Evolutionary conservation across 1,284 basidiomycete species (phyloP).

Genomic region (Microbotryum lychnidis-dioicae): DNA sequence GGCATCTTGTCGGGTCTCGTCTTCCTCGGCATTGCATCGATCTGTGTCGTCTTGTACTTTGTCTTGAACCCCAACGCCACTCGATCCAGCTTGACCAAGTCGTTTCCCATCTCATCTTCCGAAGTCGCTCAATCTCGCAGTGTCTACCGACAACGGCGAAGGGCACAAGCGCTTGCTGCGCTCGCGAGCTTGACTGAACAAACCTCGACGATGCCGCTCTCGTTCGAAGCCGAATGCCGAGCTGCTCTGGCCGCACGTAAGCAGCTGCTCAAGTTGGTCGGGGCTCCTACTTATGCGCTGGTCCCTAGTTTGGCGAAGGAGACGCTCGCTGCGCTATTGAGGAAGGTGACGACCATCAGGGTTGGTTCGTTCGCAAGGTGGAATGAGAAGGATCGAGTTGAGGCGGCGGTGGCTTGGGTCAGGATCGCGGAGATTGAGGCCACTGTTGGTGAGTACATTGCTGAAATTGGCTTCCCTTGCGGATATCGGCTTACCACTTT

Average conservation of each 20-base stretch:
- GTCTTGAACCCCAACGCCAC: slow-evolving; percentile 8
- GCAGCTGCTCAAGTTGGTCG: slow-evolving; percentile 20
- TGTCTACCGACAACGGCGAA: slow-evolving; percentile 9
- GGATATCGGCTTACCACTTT: not conserved
- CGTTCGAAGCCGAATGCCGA: slow-evolving; percentile 1
- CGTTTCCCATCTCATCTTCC: too few species aligned
- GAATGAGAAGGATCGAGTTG: slow-evolving; percentile 6
- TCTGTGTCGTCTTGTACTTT: slow-evolving; percentile 10
- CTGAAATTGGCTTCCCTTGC: not conserved
- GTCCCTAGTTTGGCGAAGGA: slow-evolving; percentile 13
- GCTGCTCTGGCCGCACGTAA: slow-evolving; percentile 12
- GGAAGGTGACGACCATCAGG: slow-evolving; percentile 4
- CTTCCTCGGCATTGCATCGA: slow-evolving; percentile 17
- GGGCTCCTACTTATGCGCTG: slow-evolving; percentile 11
- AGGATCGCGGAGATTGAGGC: slow-evolving; percentile 33
- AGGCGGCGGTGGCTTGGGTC: slow-evolving; percentile 29
- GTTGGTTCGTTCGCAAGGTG: slow-evolving; percentile 1
- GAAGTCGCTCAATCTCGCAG: not conserved
- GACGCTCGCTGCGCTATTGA: slow-evolving; percentile 4
- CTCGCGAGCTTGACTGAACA: slow-evolving; percentile 9
- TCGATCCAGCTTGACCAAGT: not conserved
- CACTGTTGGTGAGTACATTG: slow-evolving; percentile 18
- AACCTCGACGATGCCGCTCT: not conserved
- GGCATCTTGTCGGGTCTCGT: slow-evolving; percentile 20
- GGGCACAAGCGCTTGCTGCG: slow-evolving; percentile 13